A percentile compares a stretch with the other conserved stretches of the same genome.
Conservation (phyloP, 495 filamentous ascomycete species). For the Amorphotheca resinae region DNA sequence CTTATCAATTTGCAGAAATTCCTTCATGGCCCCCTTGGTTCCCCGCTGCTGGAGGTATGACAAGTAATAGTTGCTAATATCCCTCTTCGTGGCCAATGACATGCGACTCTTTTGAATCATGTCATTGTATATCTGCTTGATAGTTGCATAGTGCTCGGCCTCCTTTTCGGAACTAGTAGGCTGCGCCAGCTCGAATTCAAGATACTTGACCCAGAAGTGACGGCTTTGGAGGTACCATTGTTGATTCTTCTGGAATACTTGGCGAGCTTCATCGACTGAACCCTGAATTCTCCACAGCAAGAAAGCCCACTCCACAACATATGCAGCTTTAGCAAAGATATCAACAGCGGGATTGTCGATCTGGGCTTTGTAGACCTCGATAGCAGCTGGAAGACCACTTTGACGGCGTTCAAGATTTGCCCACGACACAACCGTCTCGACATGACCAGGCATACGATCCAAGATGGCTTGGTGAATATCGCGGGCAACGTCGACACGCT, state of each 20-base stretch:
- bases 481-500: slow-evolving; percentile 60
- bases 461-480: slow-evolving; percentile 79
- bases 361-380: slow-evolving; percentile 69
- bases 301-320: slow-evolving; percentile 82
- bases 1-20: slow-evolving; percentile 71
- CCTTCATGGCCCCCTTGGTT: slow-evolving; percentile 70
- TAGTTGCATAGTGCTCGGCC: slow-evolving; percentile 50
- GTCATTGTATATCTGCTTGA: slow-evolving; percentile 72
- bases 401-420: slow-evolving; percentile 83
- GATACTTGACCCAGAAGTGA: slow-evolving; percentile 86
- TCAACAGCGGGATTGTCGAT: slow-evolving; percentile 61
- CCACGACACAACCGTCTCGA: slow-evolving; percentile 79
- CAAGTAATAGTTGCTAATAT: slow-evolving; percentile 71
- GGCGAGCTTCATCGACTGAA: slow-evolving; percentile 68
- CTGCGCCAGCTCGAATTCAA: slow-evolving; percentile 83
- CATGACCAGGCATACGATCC: slow-evolving; percentile 48
- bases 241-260: slow-evolving; percentile 71
- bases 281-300: slow-evolving; percentile 89
- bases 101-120: slow-evolving; percentile 66
- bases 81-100: slow-evolving; percentile 51
- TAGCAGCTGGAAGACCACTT: slow-evolving; percentile 74
- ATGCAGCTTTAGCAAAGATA: slow-evolving; percentile 69
- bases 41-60: slow-evolving; percentile 75
- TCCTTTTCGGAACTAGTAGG: slow-evolving; percentile 59
- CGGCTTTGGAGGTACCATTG: slow-evolving; percentile 77